These are phyloP conservation scores for Meripilus lineatus DNA, from an alignment of 1,284 basidiomycete genomes.

Conservation along the genomic window DNA sequence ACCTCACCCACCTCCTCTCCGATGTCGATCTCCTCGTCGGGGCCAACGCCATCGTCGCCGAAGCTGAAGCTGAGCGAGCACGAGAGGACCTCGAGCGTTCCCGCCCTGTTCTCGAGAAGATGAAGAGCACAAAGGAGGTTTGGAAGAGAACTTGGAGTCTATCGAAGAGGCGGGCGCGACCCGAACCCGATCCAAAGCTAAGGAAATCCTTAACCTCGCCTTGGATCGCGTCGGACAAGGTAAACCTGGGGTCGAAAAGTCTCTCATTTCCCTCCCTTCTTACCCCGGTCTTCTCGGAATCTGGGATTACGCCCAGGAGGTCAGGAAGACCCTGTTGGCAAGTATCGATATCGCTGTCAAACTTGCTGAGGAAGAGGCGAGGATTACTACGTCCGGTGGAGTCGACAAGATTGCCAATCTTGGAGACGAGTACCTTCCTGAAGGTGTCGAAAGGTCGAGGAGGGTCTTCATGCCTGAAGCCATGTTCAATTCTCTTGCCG, in stretches of 20 bases:
- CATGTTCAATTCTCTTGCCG: constrained; percentile 77
- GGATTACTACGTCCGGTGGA: constrained; percentile 62
- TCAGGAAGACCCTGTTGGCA: constrained; percentile 73
- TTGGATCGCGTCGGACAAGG: constrained; percentile 79
- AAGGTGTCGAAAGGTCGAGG: constrained; percentile 73
- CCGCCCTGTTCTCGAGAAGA: constrained; percentile 84
- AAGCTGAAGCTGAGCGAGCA: constrained; percentile 76
- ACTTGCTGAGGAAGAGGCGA: constrained; percentile 82
- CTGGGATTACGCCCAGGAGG: constrained; percentile 88
- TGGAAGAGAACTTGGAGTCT: constrained; percentile 77
- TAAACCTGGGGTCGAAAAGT: constrained; percentile 53
- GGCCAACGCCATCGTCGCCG: constrained; percentile 85
- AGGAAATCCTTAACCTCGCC: constrained; percentile 61
- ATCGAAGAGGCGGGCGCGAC: constrained; percentile 76
- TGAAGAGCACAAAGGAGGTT: constrained; percentile 70
- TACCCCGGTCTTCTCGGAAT: constrained; percentile 87
- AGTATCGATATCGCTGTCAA: constrained; percentile 84
- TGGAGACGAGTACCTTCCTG: constrained; percentile 79
- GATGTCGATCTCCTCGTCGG: constrained; percentile 88
- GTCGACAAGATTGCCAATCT: constrained; percentile 69
- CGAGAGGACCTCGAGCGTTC: constrained; percentile 65
- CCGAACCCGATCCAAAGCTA: constrained; percentile 54
- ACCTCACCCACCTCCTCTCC: constrained; percentile 82
- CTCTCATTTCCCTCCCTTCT: constrained; percentile 58
- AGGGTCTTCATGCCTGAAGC: constrained; percentile 93